phyloP scores from a whole-genome alignment of 1,284 basidiomycete genomes.

The Malassezia yamatoensis region DNA sequence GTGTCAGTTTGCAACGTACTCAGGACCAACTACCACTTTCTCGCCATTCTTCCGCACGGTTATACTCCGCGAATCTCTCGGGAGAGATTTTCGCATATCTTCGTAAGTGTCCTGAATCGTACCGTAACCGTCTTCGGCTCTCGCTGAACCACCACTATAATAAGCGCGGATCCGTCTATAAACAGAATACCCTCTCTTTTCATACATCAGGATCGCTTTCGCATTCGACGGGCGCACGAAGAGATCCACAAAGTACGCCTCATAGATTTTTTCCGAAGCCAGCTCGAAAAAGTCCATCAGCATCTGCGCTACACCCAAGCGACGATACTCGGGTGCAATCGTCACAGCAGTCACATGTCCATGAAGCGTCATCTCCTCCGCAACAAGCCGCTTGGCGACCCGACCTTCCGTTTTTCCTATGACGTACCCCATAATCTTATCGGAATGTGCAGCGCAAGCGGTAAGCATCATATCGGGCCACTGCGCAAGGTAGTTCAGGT shows the following conservation, averaged over 20 bases:
- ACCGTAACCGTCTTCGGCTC: slow-evolving; percentile 77
- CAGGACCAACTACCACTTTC: slow-evolving; percentile 27
- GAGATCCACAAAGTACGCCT: slow-evolving; percentile 76
- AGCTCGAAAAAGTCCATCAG: slow-evolving; percentile 73
- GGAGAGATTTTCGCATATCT: slow-evolving; percentile 64
- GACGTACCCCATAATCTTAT: slow-evolving; percentile 30
- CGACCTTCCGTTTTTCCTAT: slow-evolving; percentile 40
- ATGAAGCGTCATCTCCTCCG: slow-evolving; percentile 24
- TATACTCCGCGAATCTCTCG: slow-evolving; percentile 25
- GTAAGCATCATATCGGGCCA: slow-evolving; percentile 82
- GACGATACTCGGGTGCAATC: slow-evolving; percentile 79
- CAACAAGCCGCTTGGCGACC: slow-evolving; percentile 15
- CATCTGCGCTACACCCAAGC: slow-evolving; percentile 66
- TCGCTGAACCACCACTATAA: slow-evolving; percentile 64
- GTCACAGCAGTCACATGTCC: slow-evolving; percentile 77
- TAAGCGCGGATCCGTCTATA: slow-evolving; percentile 74
- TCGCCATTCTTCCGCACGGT: slow-evolving; percentile 32
- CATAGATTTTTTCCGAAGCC: slow-evolving; percentile 56
- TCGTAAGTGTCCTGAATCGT: slow-evolving; percentile 47
- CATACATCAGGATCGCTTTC: slow-evolving; percentile 65
- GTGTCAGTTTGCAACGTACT: slow-evolving; percentile 24
- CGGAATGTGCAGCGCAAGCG: slow-evolving; percentile 58
- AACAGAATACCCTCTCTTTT: slow-evolving; percentile 73
- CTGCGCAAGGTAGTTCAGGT: slow-evolving; percentile 69
- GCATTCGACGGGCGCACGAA: slow-evolving; percentile 66